Evolutionary conservation across 257 asterid genomes (phyloP), one percentile per base, ranked within the genome.

Genomic region (Oldenlandia corymbosa): DNA sequence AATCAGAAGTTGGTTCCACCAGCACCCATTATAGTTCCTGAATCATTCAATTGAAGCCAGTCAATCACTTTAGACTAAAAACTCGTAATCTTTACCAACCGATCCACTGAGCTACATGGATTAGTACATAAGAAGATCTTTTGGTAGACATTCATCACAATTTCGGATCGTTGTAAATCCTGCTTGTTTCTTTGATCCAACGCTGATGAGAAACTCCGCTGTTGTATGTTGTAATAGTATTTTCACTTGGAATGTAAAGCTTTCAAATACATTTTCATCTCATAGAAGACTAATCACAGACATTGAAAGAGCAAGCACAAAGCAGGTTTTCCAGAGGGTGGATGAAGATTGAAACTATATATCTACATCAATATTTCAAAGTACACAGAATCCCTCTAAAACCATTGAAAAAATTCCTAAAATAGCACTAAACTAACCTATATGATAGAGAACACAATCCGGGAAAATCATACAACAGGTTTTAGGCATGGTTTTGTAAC

Each of bases 21-120:
- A 21, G 94, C 96, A 30, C 95, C 98, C 1, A 88, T 91, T 66
- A 60, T 79, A 81, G 94, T 79, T 58, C 73, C 80, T 64, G 28
- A 37, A 17, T 72, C 60, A 78, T 54, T 47, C 32, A 55, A 17
- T 21, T 55, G 52, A n/a, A 53, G 30, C 14, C 11, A 10, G 10
- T n/a, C n/a, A 34, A 23, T 32, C 39, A 64, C 14, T 14, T 18
- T 5, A 49, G 17, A 23, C 20, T 24, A 27, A 6, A 65, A 17
- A 30, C 39, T 18, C 13, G 3, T 28, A 10, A 6, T 50, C 43
- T 26, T 65, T 34, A 11, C 46, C 9, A n/a, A 0, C 28, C 45
- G 3, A 7, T 10, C 11, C 9, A n/a, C 46, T 20, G 3, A 34
- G 39, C 39, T n/a, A n/a, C n/a, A n/a, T n/a, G 24, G 16, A n/a